Evolutionary conservation across 257 asterid genomes (phyloP).

Genomic region (Nicotiana obtusifolia): DNA sequence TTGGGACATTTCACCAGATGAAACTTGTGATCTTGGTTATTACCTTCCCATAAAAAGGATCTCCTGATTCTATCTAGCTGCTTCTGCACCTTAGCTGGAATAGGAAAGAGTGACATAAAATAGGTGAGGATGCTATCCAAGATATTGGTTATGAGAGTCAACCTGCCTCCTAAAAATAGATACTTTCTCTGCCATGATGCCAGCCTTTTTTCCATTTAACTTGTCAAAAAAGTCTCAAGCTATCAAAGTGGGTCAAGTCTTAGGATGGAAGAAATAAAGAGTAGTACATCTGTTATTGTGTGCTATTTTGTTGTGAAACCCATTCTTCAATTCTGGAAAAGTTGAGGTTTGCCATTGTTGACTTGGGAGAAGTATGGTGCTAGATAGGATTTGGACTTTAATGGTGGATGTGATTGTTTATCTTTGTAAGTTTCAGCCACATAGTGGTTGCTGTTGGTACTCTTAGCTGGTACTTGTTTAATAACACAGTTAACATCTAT

Average conservation of each 20-base stretch:
- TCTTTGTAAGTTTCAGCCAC: neutral
- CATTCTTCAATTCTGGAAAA: neutral
- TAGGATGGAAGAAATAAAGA: constrained; percentile 4
- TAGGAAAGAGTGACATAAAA: no score
- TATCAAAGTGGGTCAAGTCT: neutral
- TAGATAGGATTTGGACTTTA: neutral
- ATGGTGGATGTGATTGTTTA: neutral
- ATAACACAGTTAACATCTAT: neutral
- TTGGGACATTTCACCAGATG: no score
- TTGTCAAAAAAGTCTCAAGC: neutral
- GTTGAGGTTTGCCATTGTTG: neutral
- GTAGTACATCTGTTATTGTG: neutral
- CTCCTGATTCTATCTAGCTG: no score
- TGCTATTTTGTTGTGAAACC: neutral
- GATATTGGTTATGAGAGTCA: no score
- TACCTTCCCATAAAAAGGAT: no score
- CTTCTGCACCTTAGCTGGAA: no score
- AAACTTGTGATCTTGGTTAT: no score
- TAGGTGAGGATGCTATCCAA: no score
- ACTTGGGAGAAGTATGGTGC: neutral
- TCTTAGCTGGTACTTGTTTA: neutral
- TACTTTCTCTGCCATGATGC: no score
- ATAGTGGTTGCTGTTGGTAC: neutral
- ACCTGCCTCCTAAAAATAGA: no score
- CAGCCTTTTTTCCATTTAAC: neutral